Base-by-base conservation (phyloP, 345 rosid species). In the Clarkia xantiana region DNA sequence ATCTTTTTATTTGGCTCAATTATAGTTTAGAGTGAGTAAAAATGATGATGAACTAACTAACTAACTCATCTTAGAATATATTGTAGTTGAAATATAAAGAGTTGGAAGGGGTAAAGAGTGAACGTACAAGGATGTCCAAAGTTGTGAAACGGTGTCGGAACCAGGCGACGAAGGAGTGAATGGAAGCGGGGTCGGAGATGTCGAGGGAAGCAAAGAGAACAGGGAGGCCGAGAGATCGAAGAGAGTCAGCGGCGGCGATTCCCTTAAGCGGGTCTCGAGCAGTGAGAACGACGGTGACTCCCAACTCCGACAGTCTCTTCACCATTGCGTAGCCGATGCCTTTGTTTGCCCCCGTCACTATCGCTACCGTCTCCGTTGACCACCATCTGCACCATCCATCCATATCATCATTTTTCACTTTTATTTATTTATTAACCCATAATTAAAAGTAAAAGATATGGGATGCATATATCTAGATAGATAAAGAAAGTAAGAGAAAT, bases 281-380 rank as follows among this genome's bases (percentile, higher is more conserved):
- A 2, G 97, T 82, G 54, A 80, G 62, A 5, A 89, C 51, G 11
- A 82, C 95, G 3, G 77, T 77, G n/a, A 89, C 34, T 6, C 95
- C 95, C 11, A 55, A 41, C 47, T 77, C 71, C 9, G 90, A 69
- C 16, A 89, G 66, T 54, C 70, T 58, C 69, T 80, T 82, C 67
- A 76, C 95, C 45, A 85, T 23, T n/a, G 80, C 77, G 40, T 67
- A 79, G 29, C 95, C 94, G 29, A 89, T 89, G 53, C 95, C 95
- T 55, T 68, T 85, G 73, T 85, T 89, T 1, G 83, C 94, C 71
- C 97, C 97, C 3, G 86, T 89, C 36, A 85, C 97, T 1, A 89
- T 57, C 0, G 84, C 87, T 8, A 76, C 71, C 34, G 86, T 89
- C 46, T 77, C 79, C 39, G 54, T 59, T 2, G 75, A 53, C 97